Evolutionary conservation across 1,284 basidiomycete species (phyloP), one percentile per base, ranked within the genome.

Genomic region (Malassezia sympodialis): DNA sequence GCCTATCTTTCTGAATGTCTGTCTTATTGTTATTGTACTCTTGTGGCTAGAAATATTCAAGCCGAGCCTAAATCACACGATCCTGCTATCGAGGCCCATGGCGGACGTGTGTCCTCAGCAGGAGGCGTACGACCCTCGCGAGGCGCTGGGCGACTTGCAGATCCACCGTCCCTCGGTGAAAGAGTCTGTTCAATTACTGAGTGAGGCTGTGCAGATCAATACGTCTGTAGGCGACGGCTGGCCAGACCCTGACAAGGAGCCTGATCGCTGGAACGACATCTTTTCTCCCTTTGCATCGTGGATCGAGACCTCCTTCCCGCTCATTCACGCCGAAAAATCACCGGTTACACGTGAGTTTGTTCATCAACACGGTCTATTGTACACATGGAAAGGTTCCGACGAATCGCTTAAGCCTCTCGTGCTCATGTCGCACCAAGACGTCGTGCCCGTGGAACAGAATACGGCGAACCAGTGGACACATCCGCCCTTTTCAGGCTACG

Each of bases 311-410:
- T 49, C 52, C 14, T 68, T 66, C 48, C 68, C 68, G 2, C 51
- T 42, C 8, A 58, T 66, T 4, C 67, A 69, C 39, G 58, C 59
- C 14, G 47, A 53, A 42, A 42, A 60, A 23, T 41, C 61, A 8
- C 55, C 65, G 5, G 51, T 61, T 19, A 59, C 53, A 23, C 46
- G 43, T 4, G 65, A 69, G 19, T 30, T 51, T 5, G 80, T 87
- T 58, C 82, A 84, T 63, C 81, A 81, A 0, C 82, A 82, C 56
- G 85, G 82, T 0, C 72, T 86, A 15, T 76, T 86, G 0, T 85
- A 80, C 63, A 79, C 80, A 11, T 84, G 83, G 80, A 69, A 77
- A 37, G 86, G 85, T 35, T 78, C 78, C 0, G 78, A 83, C 56
- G 42, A 68, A 1, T 70, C 74, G 6, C 76, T 85, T 57, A 83